phyloP scores from a whole-genome alignment of 2,329 filamentous ascomycete species.

The Pseudogymnoascus sp. region DNA sequence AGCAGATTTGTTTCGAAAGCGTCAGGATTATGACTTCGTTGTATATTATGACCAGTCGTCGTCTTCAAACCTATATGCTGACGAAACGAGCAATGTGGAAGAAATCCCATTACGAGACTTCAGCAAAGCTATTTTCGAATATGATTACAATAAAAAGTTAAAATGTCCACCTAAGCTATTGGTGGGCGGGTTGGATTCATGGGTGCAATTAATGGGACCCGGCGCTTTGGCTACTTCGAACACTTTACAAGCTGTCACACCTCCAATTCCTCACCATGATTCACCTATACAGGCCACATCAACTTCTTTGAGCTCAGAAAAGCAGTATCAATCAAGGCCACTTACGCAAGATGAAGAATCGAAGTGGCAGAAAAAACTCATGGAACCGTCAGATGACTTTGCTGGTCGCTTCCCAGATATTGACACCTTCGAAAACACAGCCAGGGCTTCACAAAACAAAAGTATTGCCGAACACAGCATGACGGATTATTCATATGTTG shows the following conservation, averaged over 20 bases:
- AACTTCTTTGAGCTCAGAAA: slow-evolving; percentile 9
- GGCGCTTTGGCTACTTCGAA: slow-evolving; percentile 41
- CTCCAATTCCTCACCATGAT: slow-evolving; percentile 2
- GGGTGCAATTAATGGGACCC: slow-evolving; percentile 70
- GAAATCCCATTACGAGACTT: slow-evolving; percentile 57
- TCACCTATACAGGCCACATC: slow-evolving; percentile 3
- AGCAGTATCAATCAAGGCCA: slow-evolving; percentile 48
- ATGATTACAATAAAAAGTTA: slow-evolving; percentile 70
- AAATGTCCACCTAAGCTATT: slow-evolving; percentile 68
- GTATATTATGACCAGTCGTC: slow-evolving; percentile 80
- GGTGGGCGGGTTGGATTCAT: slow-evolving; percentile 74
- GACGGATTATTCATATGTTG: slow-evolving; percentile 11
- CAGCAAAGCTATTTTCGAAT: slow-evolving; percentile 71
- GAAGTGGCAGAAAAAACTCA: slow-evolving; percentile 69
- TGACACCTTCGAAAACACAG: slow-evolving; percentile 31
- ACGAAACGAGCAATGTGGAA: slow-evolving; percentile 36
- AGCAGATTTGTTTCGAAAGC: slow-evolving; percentile 60
- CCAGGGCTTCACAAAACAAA: slow-evolving; percentile 41
- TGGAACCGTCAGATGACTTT: slow-evolving; percentile 72
- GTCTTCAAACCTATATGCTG: slow-evolving; percentile 22
- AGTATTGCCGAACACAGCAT: slow-evolving; percentile 47
- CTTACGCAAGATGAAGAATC: slow-evolving; percentile 74
- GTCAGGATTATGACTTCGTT: slow-evolving; percentile 72
- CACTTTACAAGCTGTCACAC: slow-evolving; percentile 27
- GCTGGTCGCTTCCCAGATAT: slow-evolving; percentile 66